Base-by-base conservation (phyloP, 805 yeast species). In the Pichia insulana region DNA sequence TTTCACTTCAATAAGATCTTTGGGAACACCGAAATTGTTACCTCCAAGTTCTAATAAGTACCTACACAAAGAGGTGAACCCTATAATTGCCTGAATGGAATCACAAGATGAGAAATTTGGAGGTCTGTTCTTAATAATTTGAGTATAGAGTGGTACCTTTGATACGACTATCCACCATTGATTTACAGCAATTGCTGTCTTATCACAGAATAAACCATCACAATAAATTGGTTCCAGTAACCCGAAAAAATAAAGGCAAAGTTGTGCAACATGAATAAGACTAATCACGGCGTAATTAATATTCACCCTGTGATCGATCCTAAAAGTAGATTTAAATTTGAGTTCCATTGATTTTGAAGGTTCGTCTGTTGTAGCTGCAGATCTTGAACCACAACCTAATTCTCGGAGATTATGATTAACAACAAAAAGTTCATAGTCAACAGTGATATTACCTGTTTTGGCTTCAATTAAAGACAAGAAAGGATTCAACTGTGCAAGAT, bases 191-290 rank as follows among this genome's bases (percentile, higher is more conserved):
- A 63, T 69, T 47, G 80, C 81, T 0, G 98, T 90, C 43, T 73
- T 70, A 44, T 77, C 74, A 58, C 97, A 90, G 2, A 88, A 63
- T 13, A 90, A 64, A 0, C 98, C 97, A 62, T 92, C 97, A 43
- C 85, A 84, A 49, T 72, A 77, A 27, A 64, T 63, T 0, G 85
- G 78, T 39, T 78, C 81, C 12, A 87, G 67, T 34, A 87, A 61
- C 43, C 79, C 83, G 60, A 83, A 89, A 59, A 88, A 89, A 52
- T 76, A 82, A 19, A 90, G 68, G 33, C 83, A 74, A 1, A 79
- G 77, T 61, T 90, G 98, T 2, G 85, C 66, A 20, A 87, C 58
- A 33, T 78, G 75, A 3, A 88, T 80, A 36, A 92, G 61, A 56
- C 87, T 96, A 26, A 74, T 62, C 1, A 80, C 83, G 0, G 95